These are phyloP conservation scores for Trypanosoma theileri DNA, from an alignment of 208 protist genomes.

Conservation along the genomic window DNA sequence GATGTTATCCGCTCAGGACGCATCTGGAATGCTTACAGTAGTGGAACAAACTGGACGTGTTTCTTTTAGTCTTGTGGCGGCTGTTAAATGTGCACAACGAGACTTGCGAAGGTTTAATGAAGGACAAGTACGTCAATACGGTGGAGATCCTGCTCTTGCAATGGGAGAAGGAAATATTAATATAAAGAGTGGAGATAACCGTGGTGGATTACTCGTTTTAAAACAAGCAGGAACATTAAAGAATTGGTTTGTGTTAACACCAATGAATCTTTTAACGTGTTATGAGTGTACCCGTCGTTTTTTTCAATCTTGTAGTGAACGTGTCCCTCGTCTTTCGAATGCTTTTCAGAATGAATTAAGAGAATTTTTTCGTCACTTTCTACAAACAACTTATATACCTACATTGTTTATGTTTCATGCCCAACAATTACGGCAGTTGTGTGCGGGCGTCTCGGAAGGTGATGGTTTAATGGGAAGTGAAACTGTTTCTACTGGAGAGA, in stretches of 20 bases:
- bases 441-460: conserved; percentile 44
- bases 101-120: conserved; percentile 47
- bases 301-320: conserved; percentile 56
- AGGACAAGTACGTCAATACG: conserved; percentile 38
- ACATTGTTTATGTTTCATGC: conserved; percentile 69
- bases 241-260: conserved; percentile 81
- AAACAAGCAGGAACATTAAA: conserved; percentile 56
- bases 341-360: conserved; percentile 50
- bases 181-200: not conserved
- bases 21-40: conserved; percentile 62
- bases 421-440: conserved; percentile 60
- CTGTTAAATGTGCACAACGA: conserved; percentile 61
- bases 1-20: conserved; percentile 54
- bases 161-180: not conserved
- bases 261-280: conserved; percentile 88
- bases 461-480: conserved; percentile 17
- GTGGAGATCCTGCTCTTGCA: not conserved
- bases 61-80: conserved; percentile 78
- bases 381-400: conserved; percentile 68
- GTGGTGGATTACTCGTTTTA: conserved; percentile 14
- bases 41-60: conserved; percentile 74
- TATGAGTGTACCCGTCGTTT: conserved; percentile 70
- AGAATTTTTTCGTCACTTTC: conserved; percentile 67
- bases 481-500: not conserved
- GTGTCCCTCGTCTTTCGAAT: conserved; percentile 44